These are phyloP conservation scores for Sungouiozyma intestinalis DNA, from an alignment of 805 yeast genomes.

Conservation along the genomic window DNA sequence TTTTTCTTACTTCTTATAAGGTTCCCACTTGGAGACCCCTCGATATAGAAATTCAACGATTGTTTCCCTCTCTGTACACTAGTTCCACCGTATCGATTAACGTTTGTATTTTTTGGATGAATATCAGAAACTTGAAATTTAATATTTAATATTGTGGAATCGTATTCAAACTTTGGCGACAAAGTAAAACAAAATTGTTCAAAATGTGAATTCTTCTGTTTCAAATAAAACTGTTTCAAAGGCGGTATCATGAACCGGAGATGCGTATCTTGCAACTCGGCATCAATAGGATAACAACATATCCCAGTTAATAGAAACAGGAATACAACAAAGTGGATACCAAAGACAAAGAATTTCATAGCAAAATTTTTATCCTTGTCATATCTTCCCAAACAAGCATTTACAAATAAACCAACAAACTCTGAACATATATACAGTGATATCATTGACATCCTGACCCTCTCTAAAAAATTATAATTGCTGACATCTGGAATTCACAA, in stretches of 20 bases:
- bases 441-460: no score
- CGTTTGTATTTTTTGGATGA: constrained; percentile 8
- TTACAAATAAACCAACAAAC: no score
- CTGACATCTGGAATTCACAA: not conserved
- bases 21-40: constrained; percentile 8
- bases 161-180: not conserved
- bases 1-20: constrained; percentile 12
- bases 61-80: constrained; percentile 19
- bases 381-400: not conserved
- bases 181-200: constrained; percentile 1
- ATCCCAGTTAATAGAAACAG: not conserved
- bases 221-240: not conserved
- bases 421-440: no score
- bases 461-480: no score
- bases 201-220: not conserved
- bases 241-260: not conserved
- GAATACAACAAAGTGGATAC: no score
- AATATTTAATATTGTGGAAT: constrained; percentile 5
- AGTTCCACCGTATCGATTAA: constrained; percentile 19
- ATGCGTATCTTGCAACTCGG: not conserved
- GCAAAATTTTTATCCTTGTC: not conserved
- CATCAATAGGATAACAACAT: not conserved
- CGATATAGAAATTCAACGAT: constrained; percentile 10
- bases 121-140: constrained; percentile 11
- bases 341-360: not conserved